Evolutionary conservation across 2,329 filamentous ascomycete genomes (phyloP), one percentile per base, ranked within the genome.

Genomic region (Beauveria caledonica): DNA sequence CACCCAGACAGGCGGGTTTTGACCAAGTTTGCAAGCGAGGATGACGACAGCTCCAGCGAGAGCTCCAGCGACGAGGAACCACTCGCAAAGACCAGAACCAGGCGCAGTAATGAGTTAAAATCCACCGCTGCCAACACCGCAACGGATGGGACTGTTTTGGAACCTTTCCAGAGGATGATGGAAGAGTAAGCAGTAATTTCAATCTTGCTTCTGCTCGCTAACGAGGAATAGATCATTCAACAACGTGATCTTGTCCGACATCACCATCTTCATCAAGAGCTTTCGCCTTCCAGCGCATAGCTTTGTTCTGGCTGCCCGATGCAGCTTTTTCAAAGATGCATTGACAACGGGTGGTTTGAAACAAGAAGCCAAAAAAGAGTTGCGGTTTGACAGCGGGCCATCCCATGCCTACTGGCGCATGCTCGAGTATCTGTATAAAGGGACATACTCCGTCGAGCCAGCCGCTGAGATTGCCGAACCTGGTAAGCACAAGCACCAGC

Each of bases 361-460:
- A n/a, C 15, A 42, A 3, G 46, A 51, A 45, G 23, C 36, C 15
- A 23, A 13, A 5, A 58, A 33, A 33, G 46, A 51, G 23, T 58
- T 58, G 13, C 23, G 23, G 8, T 51, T 44, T 25, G 23, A 58
- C 8, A n/a, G 17, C 8, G 17, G n/a, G 3, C 15, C n/a, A 1
- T 48, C 36, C 17, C 46, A 58, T 51, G 56, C 56, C 15, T 51
- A 42, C 48, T 58, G 56, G 56, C 56, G 56, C 15, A 58, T 51
- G 56, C 48, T 58, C 23, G 56, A 58, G 33, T 58, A 51, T 25
- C 8, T 58, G 21, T 58, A 51, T 21, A 58, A 51, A n/a, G 56
- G 46, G 2, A 21, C 7, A 6, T 58, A 58, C 39, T 29, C 21
- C 1, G 13, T 19, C 19, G n/a, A 29, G 2, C 33, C 46, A 7